Percentiles rank a stretch among this genome's conserved stretches.
These are phyloP conservation scores for Stachybotrys elegans DNA, from an alignment of 2,329 filamentous ascomycete genomes.

Conservation along the genomic window DNA sequence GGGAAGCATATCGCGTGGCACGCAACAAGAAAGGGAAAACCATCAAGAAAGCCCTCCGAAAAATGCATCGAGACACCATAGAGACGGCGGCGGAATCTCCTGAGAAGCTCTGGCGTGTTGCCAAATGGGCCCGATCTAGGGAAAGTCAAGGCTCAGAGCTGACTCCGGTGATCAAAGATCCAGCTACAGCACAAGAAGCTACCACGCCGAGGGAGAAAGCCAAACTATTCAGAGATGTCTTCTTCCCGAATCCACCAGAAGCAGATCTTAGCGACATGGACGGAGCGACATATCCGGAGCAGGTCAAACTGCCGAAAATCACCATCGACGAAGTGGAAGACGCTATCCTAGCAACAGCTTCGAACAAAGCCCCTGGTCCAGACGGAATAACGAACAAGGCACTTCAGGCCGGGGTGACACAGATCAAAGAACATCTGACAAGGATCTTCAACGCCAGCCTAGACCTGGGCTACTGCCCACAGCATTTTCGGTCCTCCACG, in stretches of 20 bases:
- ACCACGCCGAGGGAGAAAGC: conserved; percentile 1
- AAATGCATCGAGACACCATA: background rate
- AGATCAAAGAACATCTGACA: conserved; percentile 11
- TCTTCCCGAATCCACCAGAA: conserved; percentile 1
- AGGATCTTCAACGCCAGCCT: conserved; percentile 13
- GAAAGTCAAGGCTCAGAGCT: background rate
- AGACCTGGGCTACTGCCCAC: conserved; percentile 10
- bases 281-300: background rate
- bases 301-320: conserved; percentile 5
- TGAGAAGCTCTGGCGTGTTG: conserved; percentile 1
- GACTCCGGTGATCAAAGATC: background rate
- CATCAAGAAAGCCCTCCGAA: conserved; percentile 1
- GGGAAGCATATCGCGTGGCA: background rate
- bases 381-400: conserved; percentile 14
- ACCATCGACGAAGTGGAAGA: conserved; percentile 9
- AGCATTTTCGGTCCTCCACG: conserved; percentile 10
- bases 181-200: background rate
- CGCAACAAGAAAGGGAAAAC: background rate
- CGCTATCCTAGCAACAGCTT: conserved; percentile 7
- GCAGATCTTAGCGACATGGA: background rate
- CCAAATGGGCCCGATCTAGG: conserved; percentile 1
- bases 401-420: conserved; percentile 3
- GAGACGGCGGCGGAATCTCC: background rate
- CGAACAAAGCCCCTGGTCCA: conserved; percentile 12
- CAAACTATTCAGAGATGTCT: conserved; percentile 1